A percentile compares a stretch with the other conserved stretches of the same genome.
Evolutionary conservation across 169 alveolate genomes (phyloP).

Genomic region (Plasmodium sp.): DNA sequence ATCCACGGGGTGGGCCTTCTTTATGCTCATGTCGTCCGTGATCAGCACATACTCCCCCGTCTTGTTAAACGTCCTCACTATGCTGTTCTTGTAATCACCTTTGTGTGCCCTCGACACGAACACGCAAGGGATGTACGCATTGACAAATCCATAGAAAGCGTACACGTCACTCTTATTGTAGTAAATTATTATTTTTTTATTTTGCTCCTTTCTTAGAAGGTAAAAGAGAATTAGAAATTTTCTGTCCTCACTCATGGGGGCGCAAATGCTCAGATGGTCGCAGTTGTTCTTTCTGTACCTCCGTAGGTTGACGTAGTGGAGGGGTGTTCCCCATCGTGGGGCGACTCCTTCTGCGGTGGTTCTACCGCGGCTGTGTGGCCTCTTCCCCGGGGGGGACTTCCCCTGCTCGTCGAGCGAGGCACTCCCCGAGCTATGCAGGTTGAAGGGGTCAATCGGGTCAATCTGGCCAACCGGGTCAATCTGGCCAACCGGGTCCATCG

Average conservation of each 20-base stretch:
- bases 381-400: not conserved
- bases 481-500: not conserved
- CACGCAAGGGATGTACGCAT: constrained; percentile 66
- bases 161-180: constrained; percentile 56
- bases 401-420: not conserved
- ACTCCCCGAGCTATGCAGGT: not conserved
- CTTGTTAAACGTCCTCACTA: constrained; percentile 11
- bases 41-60: constrained; percentile 48
- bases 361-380: not conserved
- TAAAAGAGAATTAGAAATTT: constrained; percentile 50
- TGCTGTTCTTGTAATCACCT: constrained; percentile 5
- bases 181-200: constrained; percentile 50
- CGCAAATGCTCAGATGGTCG: constrained; percentile 37
- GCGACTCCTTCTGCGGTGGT: not conserved
- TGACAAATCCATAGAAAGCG: constrained; percentile 27
- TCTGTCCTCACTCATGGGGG: constrained; percentile 64
- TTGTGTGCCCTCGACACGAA: constrained; percentile 20
- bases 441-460: not conserved
- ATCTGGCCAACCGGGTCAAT: not conserved
- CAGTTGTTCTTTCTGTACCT: constrained; percentile 10
- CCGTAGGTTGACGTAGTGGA: constrained; percentile 13
- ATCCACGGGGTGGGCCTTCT: constrained; percentile 3
- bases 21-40: constrained; percentile 34
- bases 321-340: not conserved
- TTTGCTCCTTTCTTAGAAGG: constrained; percentile 13